Percentiles rank a stretch among this genome's conserved stretches.
Conservation (phyloP, 2,329 filamentous ascomycete species). For the Tolypocladium album region DNA sequence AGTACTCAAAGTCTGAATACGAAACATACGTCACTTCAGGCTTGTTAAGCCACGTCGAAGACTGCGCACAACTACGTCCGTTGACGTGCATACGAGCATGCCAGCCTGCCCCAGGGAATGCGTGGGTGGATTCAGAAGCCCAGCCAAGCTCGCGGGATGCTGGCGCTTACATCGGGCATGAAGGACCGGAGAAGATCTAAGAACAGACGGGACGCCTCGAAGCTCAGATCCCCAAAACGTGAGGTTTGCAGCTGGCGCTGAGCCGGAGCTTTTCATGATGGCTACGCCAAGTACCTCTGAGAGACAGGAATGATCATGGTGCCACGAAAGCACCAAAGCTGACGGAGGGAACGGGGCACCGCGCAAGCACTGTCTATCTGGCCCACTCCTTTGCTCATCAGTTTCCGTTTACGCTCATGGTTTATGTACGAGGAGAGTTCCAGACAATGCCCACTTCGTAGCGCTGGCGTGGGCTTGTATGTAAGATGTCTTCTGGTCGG, state of each 20-base stretch:
- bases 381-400: not conserved
- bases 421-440: not conserved
- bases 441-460: not conserved
- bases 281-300: not conserved
- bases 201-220: not conserved
- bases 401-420: not conserved
- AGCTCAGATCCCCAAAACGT: not conserved
- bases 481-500: not conserved
- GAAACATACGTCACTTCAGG: not conserved
- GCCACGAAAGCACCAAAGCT: not conserved
- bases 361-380: not conserved
- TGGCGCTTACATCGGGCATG: too few relatives aligned
- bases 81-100: too few relatives aligned
- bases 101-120: too few relatives aligned
- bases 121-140: too few relatives aligned
- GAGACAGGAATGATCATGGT: not conserved
- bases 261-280: not conserved
- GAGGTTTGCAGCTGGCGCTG: not conserved
- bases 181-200: not conserved
- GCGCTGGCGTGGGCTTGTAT: not conserved
- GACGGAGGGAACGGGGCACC: not conserved
- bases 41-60: too few relatives aligned
- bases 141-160: too few relatives aligned
- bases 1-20: not conserved
- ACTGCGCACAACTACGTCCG: too few relatives aligned